These are phyloP conservation scores for Mortierella sp. DNA, from an alignment of 371 early-diverging fungal genomes.

Conservation along the genomic window DNA sequence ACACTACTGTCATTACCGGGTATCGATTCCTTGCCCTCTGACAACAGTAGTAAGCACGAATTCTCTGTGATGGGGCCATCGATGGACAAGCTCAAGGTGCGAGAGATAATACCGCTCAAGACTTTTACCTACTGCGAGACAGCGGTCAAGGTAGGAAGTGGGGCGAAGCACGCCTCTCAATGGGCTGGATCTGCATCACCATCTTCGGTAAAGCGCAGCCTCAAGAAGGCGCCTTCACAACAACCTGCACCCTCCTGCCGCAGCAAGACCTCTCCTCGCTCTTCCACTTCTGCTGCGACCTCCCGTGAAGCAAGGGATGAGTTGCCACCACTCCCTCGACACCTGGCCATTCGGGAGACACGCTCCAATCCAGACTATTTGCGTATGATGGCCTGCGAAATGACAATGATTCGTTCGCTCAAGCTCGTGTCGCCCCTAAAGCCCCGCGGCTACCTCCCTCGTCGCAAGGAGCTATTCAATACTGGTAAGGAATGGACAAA, in stretches of 20 bases:
- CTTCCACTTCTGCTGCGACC: not conserved
- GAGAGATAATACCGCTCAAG: conserved; percentile 45
- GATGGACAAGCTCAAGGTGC: conserved; percentile 48
- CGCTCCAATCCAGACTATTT: conserved; percentile 65
- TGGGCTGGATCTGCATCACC: not conserved
- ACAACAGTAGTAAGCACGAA: not conserved
- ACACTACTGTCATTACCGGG: conserved; percentile 20
- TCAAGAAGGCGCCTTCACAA: not conserved
- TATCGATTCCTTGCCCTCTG: conserved; percentile 2
- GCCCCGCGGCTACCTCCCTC: conserved; percentile 62
- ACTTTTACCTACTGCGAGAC: conserved; percentile 48
- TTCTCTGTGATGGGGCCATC: conserved; percentile 15
- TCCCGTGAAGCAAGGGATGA: conserved; percentile 7
- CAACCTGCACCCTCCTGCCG: conserved; percentile 3
- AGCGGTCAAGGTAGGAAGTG: conserved; percentile 17
- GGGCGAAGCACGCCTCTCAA: not conserved
- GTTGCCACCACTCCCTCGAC: conserved; percentile 34
- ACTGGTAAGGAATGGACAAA: conserved; percentile 22
- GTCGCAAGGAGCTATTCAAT: conserved; percentile 56
- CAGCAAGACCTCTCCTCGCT: not conserved
- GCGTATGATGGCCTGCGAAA: conserved; percentile 69
- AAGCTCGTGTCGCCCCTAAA: conserved; percentile 68
- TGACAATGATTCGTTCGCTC: conserved; percentile 69
- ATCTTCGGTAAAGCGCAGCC: conserved; percentile 10
- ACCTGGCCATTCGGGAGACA: conserved; percentile 58